Percentiles rank a stretch among this genome's conserved stretches.
Evolutionary conservation across 305 asterid species (phyloP).

Genomic region (Caryopteris hybrid): DNA sequence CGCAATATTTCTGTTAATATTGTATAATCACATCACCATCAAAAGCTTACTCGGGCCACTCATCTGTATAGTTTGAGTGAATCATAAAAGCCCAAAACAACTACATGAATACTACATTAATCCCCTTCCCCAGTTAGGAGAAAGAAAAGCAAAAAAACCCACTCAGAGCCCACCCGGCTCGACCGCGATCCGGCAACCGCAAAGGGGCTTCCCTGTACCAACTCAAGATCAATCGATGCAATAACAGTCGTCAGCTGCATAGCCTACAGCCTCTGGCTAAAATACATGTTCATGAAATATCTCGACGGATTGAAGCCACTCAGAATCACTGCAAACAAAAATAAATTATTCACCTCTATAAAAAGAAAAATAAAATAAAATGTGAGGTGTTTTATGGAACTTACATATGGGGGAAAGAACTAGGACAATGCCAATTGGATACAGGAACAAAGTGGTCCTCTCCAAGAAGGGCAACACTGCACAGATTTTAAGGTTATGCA

Average conservation of each 20-base stretch:
- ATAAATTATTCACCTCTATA: neutral
- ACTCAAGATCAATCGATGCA: neutral
- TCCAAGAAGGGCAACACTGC: constrained; percentile 68
- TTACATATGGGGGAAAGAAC: constrained; percentile 69
- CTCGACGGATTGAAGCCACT: constrained; percentile 94
- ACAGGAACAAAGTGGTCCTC: constrained; percentile 59
- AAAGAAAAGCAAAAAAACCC: too few relatives aligned
- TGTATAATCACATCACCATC: neutral
- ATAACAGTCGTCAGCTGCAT: neutral
- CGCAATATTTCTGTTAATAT: neutral
- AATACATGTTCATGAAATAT: constrained; percentile 81
- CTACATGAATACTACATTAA: constrained; percentile 23
- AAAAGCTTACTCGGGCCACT: neutral
- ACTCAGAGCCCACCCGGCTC: constrained; percentile 14
- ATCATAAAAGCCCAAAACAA: constrained; percentile 16
- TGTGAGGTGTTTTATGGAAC: constrained; percentile 22
- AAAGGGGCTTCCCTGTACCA: constrained; percentile 16
- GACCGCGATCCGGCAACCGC: constrained; percentile 17
- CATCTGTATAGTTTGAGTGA: neutral
- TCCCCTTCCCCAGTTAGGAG: constrained; percentile 17
- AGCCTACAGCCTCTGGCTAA: constrained; percentile 53
- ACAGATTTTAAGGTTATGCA: too few relatives aligned
- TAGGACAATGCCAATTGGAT: constrained; percentile 52
- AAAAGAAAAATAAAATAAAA: too few relatives aligned
- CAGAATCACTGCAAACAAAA: constrained; percentile 60